Percentiles rank a stretch among this genome's conserved stretches.
Evolutionary conservation across 257 asterid genomes (phyloP).

Genomic region (Solanum infundibuliforme): DNA sequence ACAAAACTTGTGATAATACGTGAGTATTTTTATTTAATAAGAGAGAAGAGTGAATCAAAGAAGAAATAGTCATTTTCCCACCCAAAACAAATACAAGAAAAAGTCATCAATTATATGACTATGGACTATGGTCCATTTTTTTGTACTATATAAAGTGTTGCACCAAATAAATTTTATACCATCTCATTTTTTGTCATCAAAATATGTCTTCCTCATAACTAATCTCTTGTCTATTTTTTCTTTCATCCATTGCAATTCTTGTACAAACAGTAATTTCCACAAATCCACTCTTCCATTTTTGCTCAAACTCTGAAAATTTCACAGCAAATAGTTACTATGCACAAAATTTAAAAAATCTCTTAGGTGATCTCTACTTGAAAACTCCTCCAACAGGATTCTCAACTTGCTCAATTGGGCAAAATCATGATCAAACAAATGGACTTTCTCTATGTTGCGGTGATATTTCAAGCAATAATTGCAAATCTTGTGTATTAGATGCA

Average conservation of each 20-base stretch:
- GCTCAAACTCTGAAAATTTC: constrained; percentile 24
- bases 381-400: constrained; percentile 29
- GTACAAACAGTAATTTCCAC: background rate
- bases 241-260: background rate
- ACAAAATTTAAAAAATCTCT: constrained; percentile 6
- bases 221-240: background rate
- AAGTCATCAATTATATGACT: background rate
- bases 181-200: background rate
- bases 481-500: constrained; percentile 23
- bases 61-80: background rate
- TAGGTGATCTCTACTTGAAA: constrained; percentile 15
- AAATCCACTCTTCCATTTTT: constrained; percentile 18
- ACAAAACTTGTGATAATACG: background rate
- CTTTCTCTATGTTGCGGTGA: constrained; percentile 39
- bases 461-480: constrained; percentile 7
- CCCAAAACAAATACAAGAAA: background rate
- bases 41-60: background rate
- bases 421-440: constrained; percentile 9
- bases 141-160: too few species aligned
- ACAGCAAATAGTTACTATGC: constrained; percentile 10
- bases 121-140: too few species aligned
- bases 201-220: background rate
- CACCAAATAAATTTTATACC: background rate
- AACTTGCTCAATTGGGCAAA: constrained; percentile 9
- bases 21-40: background rate